A percentile compares a stretch with the other conserved stretches of the same genome.
Evolutionary conservation across 371 early-diverging fungal species (phyloP).

Genomic region (Thermomucor indicae-seudaticae): DNA sequence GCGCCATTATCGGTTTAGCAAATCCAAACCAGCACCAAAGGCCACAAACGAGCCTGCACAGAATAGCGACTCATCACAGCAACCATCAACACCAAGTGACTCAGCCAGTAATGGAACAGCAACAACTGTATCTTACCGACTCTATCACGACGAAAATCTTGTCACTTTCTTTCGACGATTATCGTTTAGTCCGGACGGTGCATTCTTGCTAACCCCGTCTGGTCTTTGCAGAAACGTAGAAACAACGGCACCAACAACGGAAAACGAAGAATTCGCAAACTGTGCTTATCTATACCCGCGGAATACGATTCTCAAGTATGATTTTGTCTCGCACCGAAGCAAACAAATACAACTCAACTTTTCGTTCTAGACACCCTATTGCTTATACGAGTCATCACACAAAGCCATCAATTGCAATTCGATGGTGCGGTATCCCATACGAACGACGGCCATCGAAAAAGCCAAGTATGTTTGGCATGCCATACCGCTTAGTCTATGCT

Average conservation of each 20-base stretch:
- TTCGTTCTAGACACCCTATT: constrained; percentile 65
- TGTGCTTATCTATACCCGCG: constrained; percentile 40
- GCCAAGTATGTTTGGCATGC: constrained; percentile 43
- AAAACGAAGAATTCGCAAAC: constrained; percentile 21
- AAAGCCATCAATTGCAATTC: constrained; percentile 78
- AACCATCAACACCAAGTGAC: no score
- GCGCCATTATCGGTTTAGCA: constrained; percentile 15
- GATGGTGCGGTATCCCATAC: constrained; percentile 65
- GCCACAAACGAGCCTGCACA: constrained; percentile 1
- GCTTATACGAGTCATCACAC: constrained; percentile 66
- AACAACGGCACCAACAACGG: constrained; percentile 8
- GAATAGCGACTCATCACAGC: no score
- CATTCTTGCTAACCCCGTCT: constrained; percentile 79
- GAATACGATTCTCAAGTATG: constrained; percentile 26
- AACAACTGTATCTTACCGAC: constrained; percentile 25
- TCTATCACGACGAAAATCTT: constrained; percentile 88
- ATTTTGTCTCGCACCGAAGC: not conserved
- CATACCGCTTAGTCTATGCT: constrained; percentile 81
- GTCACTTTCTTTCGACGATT: constrained; percentile 91
- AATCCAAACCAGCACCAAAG: constrained; percentile 12
- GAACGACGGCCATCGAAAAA: constrained; percentile 29
- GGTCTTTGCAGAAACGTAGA: constrained; percentile 52
- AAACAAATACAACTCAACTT: not conserved
- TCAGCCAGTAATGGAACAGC: not conserved
- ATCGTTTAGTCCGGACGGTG: constrained; percentile 88